A percentile compares a stretch with the other conserved stretches of the same genome.
phyloP scores from a whole-genome alignment of 192 early-diverging fungal genomes.

The Rhizoclosmatium globosum region DNA sequence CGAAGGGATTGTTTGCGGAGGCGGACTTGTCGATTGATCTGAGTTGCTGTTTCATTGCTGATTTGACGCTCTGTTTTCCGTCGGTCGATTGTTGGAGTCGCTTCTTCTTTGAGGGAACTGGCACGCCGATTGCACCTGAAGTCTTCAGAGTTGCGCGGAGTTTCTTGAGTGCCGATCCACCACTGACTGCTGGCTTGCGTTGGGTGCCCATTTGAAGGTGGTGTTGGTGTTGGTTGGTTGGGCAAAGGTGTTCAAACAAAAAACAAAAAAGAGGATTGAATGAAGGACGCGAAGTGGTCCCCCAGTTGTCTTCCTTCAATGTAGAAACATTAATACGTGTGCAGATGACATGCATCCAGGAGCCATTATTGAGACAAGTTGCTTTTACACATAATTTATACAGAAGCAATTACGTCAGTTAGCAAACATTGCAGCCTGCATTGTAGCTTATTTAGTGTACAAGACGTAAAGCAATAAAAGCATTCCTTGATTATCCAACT shows the following conservation, averaged over 20 bases:
- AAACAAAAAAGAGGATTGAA: constrained; percentile 6
- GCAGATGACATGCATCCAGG: no score
- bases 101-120: constrained; percentile 55
- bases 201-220: neutral
- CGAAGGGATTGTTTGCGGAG: constrained; percentile 85
- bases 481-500: no score
- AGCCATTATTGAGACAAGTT: no score
- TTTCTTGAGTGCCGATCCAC: constrained; percentile 80
- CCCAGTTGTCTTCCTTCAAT: no score
- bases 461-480: no score
- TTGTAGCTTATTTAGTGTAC: no score
- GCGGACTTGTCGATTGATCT: constrained; percentile 25
- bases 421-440: no score
- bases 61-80: constrained; percentile 53
- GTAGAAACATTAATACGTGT: no score
- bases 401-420: no score
- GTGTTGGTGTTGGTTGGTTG: neutral
- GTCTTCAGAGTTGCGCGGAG: constrained; percentile 81
- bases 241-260: constrained; percentile 1
- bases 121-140: constrained; percentile 76
- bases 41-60: constrained; percentile 39
- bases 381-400: no score
- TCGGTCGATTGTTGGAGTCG: no score
- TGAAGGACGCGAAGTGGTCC: neutral
- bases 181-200: constrained; percentile 7